Evolutionary conservation across 352 stramenopile species (phyloP), one percentile per base, ranked within the genome.

Genomic region (Globisporangium sylvaticum): DNA sequence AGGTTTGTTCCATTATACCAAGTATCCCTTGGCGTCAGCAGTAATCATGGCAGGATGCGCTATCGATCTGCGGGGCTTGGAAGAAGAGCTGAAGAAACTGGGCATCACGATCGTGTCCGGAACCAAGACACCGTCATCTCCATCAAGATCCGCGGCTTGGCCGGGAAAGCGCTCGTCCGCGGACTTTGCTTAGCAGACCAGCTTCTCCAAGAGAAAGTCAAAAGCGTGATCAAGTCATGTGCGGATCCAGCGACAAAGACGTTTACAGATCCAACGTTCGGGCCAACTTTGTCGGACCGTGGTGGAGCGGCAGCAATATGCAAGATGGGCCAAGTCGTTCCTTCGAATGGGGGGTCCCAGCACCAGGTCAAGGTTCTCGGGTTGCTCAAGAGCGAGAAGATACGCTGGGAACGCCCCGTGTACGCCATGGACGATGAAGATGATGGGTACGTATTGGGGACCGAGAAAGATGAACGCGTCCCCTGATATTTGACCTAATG

Each of bases 211-310:
- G 75, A 88, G 48, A 92, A 92, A 57, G 77, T 96, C 37, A 89
- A 89, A 42, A 70, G 79, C 52, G 71, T 92, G 27, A 48, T 92
- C 39, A 89, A 89, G 65, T 53, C 71, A 1, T 88, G 64, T 29
- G 78, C 61, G 4, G 74, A 85, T 71, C 65, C 76, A 31, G 52
- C 44, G 0, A 81, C 75, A 10, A 89, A 88, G 56, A 61, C 84
- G 1, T 97, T 95, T 54, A 71, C 67, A 3, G 90, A 97, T 56
- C 84, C 87, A 6, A 92, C 84, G 10, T 97, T 97, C 69, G 90
- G 90, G 3, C 89, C 90, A 15, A 77, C 48, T 2, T 53, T 69
- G 1, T 72, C 58, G 18, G 89, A 97, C 63, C 67, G 72, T 2
- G 73, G 81, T 39, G 90, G 89, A 9, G 80, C 79, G 18, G 54